phyloP scores from a whole-genome alignment of 2,329 filamentous ascomycete species.

The Diaporthe citri region DNA sequence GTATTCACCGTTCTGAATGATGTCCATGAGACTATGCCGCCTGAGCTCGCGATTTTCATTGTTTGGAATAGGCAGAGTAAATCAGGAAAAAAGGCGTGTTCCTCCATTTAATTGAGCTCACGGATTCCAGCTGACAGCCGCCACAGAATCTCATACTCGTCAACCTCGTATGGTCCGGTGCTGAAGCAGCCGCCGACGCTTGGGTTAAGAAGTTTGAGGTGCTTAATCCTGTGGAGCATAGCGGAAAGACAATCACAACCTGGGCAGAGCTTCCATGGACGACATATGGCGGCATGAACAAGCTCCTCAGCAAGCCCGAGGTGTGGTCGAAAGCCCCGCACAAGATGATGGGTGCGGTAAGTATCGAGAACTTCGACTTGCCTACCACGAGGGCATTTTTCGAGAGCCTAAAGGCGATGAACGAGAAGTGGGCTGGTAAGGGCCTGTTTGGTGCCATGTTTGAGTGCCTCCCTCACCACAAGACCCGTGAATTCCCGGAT shows the following conservation, averaged over 20 bases:
- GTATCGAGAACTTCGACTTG: constrained; percentile 13
- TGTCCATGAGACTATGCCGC: constrained; percentile 18
- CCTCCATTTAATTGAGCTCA: not conserved
- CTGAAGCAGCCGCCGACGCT: not conserved
- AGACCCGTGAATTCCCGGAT: not conserved
- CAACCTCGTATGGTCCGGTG: constrained; percentile 25
- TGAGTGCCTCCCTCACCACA: constrained; percentile 8
- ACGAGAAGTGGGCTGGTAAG: constrained; percentile 26
- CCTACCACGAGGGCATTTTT: not conserved
- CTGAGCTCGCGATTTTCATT: constrained; percentile 1
- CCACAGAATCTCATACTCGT: constrained; percentile 10
- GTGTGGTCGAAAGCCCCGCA: not conserved
- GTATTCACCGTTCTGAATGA: not conserved
- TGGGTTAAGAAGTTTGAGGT: constrained; percentile 1
- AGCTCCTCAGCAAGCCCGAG: constrained; percentile 17
- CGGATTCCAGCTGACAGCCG: not conserved
- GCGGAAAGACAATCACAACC: not conserved
- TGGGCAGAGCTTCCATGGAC: constrained; percentile 20
- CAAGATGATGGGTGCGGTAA: constrained; percentile 23
- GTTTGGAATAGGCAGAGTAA: constrained; percentile 18
- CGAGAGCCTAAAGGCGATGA: constrained; percentile 14
- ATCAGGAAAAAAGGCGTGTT: not conserved
- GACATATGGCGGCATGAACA: constrained; percentile 25
- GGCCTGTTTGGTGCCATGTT: constrained; percentile 24
- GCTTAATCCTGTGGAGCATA: not conserved